Evolutionary conservation across 2,329 filamentous ascomycete genomes (phyloP).

Genomic region (Penicillium freii): DNA sequence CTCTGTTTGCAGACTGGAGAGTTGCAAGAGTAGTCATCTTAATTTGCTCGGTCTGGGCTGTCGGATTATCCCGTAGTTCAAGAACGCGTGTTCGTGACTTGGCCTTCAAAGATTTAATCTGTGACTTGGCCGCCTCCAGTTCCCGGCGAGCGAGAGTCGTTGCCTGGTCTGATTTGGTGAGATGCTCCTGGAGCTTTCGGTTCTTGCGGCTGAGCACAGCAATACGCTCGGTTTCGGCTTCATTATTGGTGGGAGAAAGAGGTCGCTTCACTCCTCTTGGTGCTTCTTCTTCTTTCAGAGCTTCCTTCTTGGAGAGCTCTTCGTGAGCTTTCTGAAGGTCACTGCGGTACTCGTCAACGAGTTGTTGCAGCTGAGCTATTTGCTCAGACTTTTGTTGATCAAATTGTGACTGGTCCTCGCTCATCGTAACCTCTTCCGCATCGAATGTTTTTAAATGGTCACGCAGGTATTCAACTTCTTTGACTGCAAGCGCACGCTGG

Average conservation of each 20-base stretch:
- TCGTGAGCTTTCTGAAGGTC: constrained; percentile 73
- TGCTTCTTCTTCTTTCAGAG: constrained; percentile 35
- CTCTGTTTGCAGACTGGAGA: constrained; percentile 78
- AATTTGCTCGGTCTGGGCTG: constrained; percentile 77
- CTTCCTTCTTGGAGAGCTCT: constrained; percentile 68
- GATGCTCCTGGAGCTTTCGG: constrained; percentile 75
- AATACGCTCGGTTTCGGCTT: constrained; percentile 65
- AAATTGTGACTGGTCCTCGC: constrained; percentile 64
- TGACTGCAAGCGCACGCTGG: constrained; percentile 78
- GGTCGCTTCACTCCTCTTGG: constrained; percentile 61
- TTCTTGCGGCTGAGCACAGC: constrained; percentile 86
- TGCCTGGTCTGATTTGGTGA: constrained; percentile 67
- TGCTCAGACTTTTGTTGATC: constrained; percentile 73
- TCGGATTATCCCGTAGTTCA: constrained; percentile 87
- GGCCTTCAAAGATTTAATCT: constrained; percentile 66
- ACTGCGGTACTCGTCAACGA: constrained; percentile 80
- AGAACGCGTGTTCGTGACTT: constrained; percentile 77
- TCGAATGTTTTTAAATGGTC: constrained; percentile 89
- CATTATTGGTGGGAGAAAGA: constrained; percentile 55
- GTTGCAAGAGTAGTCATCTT: constrained; percentile 76
- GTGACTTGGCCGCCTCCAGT: constrained; percentile 67
- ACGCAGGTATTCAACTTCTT: constrained; percentile 91
- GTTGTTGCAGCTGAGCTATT: constrained; percentile 76
- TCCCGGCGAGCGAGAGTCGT: constrained; percentile 72
- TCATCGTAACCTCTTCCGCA: constrained; percentile 81